A percentile compares a stretch with the other conserved stretches of the same genome.
Conservation (phyloP, 192 early-diverging fungal genomes). For the Polychytrium aggregatum region DNA sequence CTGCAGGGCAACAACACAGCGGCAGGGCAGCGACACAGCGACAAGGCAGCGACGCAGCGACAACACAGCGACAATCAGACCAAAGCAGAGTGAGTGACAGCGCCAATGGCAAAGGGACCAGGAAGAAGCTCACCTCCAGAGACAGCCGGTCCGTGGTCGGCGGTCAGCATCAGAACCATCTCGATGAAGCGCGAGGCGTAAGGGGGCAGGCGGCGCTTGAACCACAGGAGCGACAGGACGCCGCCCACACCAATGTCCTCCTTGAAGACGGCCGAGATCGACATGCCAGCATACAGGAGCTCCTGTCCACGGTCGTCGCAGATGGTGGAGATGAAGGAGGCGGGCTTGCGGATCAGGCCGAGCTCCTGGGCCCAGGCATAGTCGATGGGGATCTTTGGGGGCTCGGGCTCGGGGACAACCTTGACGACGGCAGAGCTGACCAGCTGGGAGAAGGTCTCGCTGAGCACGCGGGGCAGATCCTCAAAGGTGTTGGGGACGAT, state of each 20-base stretch:
- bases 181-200: slow-evolving; percentile 98
- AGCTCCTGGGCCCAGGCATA: slow-evolving; percentile 99
- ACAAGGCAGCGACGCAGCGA: background rate
- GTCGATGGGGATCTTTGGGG: slow-evolving; percentile 97
- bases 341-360: slow-evolving; percentile 95
- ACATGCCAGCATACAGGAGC: slow-evolving; percentile 95
- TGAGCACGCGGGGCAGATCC: slow-evolving; percentile 72
- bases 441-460: slow-evolving; percentile 65
- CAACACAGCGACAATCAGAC: slow-evolving; percentile 1
- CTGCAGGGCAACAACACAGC: too few relatives aligned
- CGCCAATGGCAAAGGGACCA: slow-evolving; percentile 56
- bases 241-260: slow-evolving; percentile 98
- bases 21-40: too few relatives aligned
- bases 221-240: slow-evolving; percentile 93
- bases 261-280: slow-evolving; percentile 97
- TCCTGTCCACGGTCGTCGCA: slow-evolving; percentile 99
- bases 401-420: slow-evolving; percentile 72
- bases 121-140: too few relatives aligned
- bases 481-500: slow-evolving; percentile 95
- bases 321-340: slow-evolving; percentile 96
- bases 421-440: slow-evolving; percentile 60
- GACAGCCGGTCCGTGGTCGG: slow-evolving; percentile 97
- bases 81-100: slow-evolving; percentile 25
- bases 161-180: slow-evolving; percentile 99
- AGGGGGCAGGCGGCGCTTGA: slow-evolving; percentile 89